Evolutionary conservation across 768 basidiomycete species (phyloP), one percentile per base, ranked within the genome.

Genomic region (Agaricus bisporus): DNA sequence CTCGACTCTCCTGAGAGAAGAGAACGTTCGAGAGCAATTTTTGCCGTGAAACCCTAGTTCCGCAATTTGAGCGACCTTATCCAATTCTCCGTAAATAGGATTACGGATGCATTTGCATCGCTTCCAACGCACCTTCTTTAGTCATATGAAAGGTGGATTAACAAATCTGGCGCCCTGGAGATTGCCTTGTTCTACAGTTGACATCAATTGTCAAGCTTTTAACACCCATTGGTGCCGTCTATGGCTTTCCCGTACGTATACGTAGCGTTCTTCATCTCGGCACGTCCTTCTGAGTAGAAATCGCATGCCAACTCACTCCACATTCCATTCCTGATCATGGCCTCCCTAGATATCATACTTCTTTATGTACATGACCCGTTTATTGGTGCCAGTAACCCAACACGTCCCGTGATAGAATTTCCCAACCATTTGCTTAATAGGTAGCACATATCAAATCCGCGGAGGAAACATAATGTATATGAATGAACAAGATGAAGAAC

Each of bases 71-170:
- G 29, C 9, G 12, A 22, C 32, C 32, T 32, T 32, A 32, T 32
- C 32, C 18, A 41, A 44, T 11, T 29, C 41, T 32, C 37, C 11
- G 12, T 14, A 17, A 37, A 35, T 36, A 29, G 22, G 4, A 20
- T 18, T 20, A 42, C 41, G 17, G 50, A 51, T 18, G 50, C 14
- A 51, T 35, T 43, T 51, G 29, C 22, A 42, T 51, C 7, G 17
- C 41, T 29, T 50, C 26, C 29, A 11, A 41, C 22, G 26, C 29
- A 41, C 43, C 36, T 28, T 38, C 32, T 52, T 45, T 44, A 28
- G 51, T 28, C 44, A 52, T 45, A 52, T 52, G 43, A 45, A 37
- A n/a, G 12, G 17, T n/a, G 17, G 28, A 41, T 22, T 32, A 39
- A 38, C 15, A 32, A 37, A 50, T 38, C 20, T 22, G 26, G 44